These are phyloP conservation scores for Botrytis elliptica DNA, from an alignment of 2,329 filamentous ascomycete genomes.

Conservation along the genomic window DNA sequence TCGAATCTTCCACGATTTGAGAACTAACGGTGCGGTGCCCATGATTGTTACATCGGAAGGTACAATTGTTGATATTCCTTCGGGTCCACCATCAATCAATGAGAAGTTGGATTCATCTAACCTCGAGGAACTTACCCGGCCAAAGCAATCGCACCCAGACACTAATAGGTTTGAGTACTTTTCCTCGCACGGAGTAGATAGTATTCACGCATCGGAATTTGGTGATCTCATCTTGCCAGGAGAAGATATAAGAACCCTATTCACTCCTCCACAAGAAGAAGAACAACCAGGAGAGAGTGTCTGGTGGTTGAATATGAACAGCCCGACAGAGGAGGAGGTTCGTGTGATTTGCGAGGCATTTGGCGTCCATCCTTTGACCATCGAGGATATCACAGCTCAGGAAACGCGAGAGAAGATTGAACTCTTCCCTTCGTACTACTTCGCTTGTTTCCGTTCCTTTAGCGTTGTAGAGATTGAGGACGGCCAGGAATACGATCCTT, in stretches of 20 bases:
- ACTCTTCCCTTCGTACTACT: slow-evolving; percentile 96
- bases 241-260: slow-evolving; percentile 85
- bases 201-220: slow-evolving; percentile 85
- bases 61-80: slow-evolving; percentile 56
- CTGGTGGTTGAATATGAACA: slow-evolving; percentile 98
- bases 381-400: slow-evolving; percentile 93
- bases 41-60: slow-evolving; percentile 50
- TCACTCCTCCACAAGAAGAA: slow-evolving; percentile 65
- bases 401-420: slow-evolving; percentile 98
- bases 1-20: slow-evolving; percentile 38
- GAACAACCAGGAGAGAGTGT: slow-evolving; percentile 69
- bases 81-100: slow-evolving; percentile 44
- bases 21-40: slow-evolving; percentile 26
- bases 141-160: slow-evolving; percentile 49
- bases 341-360: slow-evolving; percentile 89
- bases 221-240: slow-evolving; percentile 86
- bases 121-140: slow-evolving; percentile 28
- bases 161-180: slow-evolving; percentile 93
- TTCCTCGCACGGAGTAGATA: slow-evolving; percentile 90
- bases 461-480: slow-evolving; percentile 73
- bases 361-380: slow-evolving; percentile 90
- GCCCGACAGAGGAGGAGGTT: slow-evolving; percentile 85
- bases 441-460: slow-evolving; percentile 95
- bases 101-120: slow-evolving; percentile 53
- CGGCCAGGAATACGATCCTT: slow-evolving; percentile 83